These are phyloP conservation scores for Ophiocordyceps robertsii DNA, from an alignment of 2,329 filamentous ascomycete species.

Conservation along the genomic window DNA sequence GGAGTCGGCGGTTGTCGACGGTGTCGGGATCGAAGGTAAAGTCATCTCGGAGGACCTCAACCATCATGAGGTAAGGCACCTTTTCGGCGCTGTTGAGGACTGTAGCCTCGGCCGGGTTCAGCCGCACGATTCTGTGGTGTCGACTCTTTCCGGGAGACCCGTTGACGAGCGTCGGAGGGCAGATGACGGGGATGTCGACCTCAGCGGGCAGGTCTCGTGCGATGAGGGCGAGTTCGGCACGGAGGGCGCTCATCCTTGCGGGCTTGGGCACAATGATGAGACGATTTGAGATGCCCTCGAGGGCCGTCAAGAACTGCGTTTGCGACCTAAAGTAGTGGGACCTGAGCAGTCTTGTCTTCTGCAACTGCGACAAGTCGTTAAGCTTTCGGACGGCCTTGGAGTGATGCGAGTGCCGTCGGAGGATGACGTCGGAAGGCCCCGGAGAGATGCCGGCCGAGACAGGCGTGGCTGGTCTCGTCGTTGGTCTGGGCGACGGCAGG, in stretches of 20 bases:
- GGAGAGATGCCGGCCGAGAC: constrained; percentile 37
- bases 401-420: constrained; percentile 48
- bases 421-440: constrained; percentile 33
- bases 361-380: constrained; percentile 46
- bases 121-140: constrained; percentile 70
- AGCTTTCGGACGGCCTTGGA: constrained; percentile 42
- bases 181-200: constrained; percentile 72
- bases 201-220: constrained; percentile 71
- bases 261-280: constrained; percentile 71
- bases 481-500: constrained; percentile 41
- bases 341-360: constrained; percentile 59
- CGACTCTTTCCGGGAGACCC: constrained; percentile 62
- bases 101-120: constrained; percentile 74
- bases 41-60: constrained; percentile 69
- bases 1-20: constrained; percentile 55
- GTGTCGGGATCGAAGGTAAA: constrained; percentile 71
- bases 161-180: constrained; percentile 59
- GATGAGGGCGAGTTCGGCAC: constrained; percentile 69
- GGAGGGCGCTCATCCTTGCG: constrained; percentile 65
- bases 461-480: constrained; percentile 43
- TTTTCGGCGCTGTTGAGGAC: constrained; percentile 79
- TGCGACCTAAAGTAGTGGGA: constrained; percentile 77
- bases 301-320: constrained; percentile 65
- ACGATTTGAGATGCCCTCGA: constrained; percentile 77
- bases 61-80: constrained; percentile 74